A percentile compares a stretch with the other conserved stretches of the same genome.
These are phyloP conservation scores for Fragilaria radians DNA, from an alignment of 108 stramenopile genomes.

Conservation along the genomic window DNA sequence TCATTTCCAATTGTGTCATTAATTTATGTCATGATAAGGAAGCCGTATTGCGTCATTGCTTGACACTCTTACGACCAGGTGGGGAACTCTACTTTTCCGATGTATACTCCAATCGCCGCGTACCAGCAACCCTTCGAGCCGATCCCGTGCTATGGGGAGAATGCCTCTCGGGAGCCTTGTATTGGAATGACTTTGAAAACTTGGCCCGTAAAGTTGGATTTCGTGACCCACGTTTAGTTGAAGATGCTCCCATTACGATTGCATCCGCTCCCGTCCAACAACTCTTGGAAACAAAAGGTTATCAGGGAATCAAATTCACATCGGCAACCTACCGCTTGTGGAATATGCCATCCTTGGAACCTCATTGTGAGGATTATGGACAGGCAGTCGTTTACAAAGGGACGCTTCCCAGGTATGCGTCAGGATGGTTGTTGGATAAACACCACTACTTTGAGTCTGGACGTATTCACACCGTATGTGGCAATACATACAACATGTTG, in stretches of 20 bases:
- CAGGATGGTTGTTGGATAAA: constrained; percentile 86
- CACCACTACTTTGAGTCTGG: constrained; percentile 89
- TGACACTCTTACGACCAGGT: constrained; percentile 81
- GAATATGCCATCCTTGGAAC: constrained; percentile 84
- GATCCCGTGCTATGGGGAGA: constrained; percentile 92
- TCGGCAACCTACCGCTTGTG: constrained; percentile 93
- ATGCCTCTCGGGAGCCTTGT: constrained; percentile 91
- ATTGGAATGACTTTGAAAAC: constrained; percentile 95
- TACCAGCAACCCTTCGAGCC: constrained; percentile 66
- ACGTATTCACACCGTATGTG: constrained; percentile 89
- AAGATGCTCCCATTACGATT: constrained; percentile 87
- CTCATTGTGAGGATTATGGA: constrained; percentile 95
- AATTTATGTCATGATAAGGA: constrained; percentile 94
- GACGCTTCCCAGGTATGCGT: constrained; percentile 73
- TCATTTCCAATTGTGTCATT: constrained; percentile 97
- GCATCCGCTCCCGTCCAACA: constrained; percentile 67
- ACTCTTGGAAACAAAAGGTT: constrained; percentile 54
- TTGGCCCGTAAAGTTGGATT: constrained; percentile 84
- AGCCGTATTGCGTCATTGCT: constrained; percentile 84
- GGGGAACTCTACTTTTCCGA: constrained; percentile 97
- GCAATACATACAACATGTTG: constrained; percentile 94
- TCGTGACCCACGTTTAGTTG: constrained; percentile 84
- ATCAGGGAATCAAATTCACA: constrained; percentile 79
- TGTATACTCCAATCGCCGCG: constrained; percentile 90
- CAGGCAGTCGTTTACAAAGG: constrained; percentile 97